Conservation (phyloP, 805 yeast species). For the Myxozyma sirexii region DNA sequence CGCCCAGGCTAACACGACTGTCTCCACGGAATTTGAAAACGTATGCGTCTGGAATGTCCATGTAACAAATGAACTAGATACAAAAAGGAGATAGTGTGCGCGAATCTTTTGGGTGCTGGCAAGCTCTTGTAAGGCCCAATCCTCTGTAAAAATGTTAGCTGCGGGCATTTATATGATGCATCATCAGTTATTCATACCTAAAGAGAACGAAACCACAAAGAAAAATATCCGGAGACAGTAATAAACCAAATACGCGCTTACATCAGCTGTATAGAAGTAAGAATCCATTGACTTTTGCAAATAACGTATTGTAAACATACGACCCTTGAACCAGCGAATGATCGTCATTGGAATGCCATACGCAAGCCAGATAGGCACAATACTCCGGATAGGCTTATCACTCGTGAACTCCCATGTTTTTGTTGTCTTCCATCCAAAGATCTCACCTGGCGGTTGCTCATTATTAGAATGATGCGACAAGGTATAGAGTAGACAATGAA, state of each 20-base stretch:
- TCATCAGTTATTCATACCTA: constrained; percentile 11
- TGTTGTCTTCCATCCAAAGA: constrained; percentile 51
- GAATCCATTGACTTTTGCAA: not conserved
- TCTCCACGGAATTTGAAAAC: constrained; percentile 84
- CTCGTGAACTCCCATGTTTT: constrained; percentile 83
- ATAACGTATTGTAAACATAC: constrained; percentile 12
- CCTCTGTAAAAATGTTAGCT: constrained; percentile 17
- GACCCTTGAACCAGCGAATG: constrained; percentile 24
- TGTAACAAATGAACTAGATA: constrained; percentile 67
- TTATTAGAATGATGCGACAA: not conserved
- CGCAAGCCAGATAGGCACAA: constrained; percentile 63
- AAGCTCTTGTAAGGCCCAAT: constrained; percentile 34
- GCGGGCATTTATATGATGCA: not conserved
- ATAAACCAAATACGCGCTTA: constrained; percentile 26
- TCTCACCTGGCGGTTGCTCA: constrained; percentile 28
- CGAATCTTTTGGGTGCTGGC: constrained; percentile 28
- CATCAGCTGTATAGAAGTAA: constrained; percentile 6
- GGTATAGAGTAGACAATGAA: not conserved
- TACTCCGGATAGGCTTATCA: constrained; percentile 66
- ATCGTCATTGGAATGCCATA: constrained; percentile 66
- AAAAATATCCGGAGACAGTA: constrained; percentile 30
- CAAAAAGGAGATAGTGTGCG: constrained; percentile 43
- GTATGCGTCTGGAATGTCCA: constrained; percentile 82
- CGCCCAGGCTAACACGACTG: constrained; percentile 52
- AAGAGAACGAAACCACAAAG: constrained; percentile 24